Evolutionary conservation across 176 grass and related monocot genomes (phyloP).

Genomic region (Calamus simplicifolius): DNA sequence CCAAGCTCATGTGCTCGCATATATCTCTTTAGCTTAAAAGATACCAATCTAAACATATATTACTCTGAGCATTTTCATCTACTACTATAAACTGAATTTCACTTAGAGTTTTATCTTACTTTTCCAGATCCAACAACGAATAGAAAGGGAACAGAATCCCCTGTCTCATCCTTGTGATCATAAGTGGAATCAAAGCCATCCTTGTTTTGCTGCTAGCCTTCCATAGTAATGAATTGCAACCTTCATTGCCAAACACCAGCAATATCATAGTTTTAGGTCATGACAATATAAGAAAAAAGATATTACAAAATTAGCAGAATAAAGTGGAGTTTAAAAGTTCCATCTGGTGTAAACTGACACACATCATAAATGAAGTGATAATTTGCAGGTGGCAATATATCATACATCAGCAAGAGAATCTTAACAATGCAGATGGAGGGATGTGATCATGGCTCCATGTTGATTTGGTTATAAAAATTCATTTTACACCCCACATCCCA

Average conservation of each 20-base stretch:
- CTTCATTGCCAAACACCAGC: slow-evolving; percentile 21
- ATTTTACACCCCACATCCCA: no score
- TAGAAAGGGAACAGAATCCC: slow-evolving; percentile 63
- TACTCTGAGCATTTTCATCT: not conserved
- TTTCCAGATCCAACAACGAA: slow-evolving; percentile 70
- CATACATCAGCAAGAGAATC: no score
- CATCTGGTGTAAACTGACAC: no score
- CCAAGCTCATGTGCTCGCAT: no score
- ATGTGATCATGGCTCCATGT: no score
- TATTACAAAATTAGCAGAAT: not conserved
- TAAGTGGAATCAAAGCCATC: slow-evolving; percentile 97
- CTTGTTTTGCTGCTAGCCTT: slow-evolving; percentile 84
- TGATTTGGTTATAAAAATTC: no score
- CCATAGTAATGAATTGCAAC: slow-evolving; percentile 95
- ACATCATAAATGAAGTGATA: no score
- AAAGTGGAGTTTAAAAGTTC: not conserved
- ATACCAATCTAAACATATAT: not conserved
- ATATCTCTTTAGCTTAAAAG: no score
- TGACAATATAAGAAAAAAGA: not conserved
- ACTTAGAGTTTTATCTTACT: slow-evolving; percentile 24
- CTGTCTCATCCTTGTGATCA: slow-evolving; percentile 83
- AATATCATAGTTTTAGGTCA: not conserved
- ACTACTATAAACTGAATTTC: not conserved
- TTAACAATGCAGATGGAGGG: no score
- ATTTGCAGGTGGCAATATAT: no score